These are phyloP conservation scores for Fusarium bulbicola DNA, from an alignment of 2,329 filamentous ascomycete species.

Conservation along the genomic window DNA sequence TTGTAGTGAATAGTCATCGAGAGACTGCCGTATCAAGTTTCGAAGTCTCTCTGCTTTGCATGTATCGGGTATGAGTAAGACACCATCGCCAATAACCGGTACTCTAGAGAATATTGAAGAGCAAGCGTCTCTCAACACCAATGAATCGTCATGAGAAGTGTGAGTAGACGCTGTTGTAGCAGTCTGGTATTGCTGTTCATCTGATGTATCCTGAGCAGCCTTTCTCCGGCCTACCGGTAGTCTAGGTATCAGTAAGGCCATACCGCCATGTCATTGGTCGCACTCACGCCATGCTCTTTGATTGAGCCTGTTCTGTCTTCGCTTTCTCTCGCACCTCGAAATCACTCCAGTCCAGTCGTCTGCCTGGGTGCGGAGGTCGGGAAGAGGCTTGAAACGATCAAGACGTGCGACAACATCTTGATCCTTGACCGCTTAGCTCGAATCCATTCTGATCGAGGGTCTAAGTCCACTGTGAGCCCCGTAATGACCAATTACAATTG, in stretches of 20 bases:
- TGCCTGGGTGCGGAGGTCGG: background rate
- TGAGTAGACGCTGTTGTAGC: background rate
- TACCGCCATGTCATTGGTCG: fast-evolving
- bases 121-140: background rate
- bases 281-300: background rate
- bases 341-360: background rate
- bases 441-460: fast-evolving
- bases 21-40: background rate
- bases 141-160: no score
- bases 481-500: no score
- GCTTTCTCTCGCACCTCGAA: background rate
- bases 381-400: background rate
- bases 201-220: no score
- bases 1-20: background rate
- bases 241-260: background rate
- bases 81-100: fast-evolving
- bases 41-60: background rate
- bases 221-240: background rate
- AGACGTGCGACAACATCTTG: background rate
- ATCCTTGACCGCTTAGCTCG: no score
- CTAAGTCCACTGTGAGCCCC: fast-evolving
- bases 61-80: background rate
- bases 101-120: fast-evolving
- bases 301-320: background rate
- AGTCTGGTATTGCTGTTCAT: background rate